Conservation (phyloP, 139 green algal genomes). For the Eudorina sp. region DNA sequence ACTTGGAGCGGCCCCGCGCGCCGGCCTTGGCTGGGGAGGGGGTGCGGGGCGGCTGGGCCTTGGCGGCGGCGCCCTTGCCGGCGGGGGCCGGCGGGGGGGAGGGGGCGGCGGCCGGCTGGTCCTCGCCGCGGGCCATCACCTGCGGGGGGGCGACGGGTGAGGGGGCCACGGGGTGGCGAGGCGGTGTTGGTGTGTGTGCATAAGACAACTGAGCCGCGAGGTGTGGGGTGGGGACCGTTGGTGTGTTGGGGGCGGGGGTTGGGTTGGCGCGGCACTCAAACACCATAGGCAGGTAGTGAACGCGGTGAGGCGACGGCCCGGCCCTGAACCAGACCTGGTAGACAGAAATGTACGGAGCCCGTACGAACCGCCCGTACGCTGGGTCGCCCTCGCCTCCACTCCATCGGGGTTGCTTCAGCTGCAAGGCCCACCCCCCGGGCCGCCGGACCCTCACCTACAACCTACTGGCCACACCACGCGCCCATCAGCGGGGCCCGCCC, state of each 20-base stretch:
- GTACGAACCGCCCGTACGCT: too few species aligned
- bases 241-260: background rate
- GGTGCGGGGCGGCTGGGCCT: background rate
- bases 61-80: background rate
- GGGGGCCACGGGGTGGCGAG: background rate
- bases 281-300: background rate
- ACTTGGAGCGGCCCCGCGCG: constrained; percentile 30
- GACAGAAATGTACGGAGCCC: too few species aligned
- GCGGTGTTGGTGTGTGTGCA: background rate
- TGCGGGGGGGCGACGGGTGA: background rate
- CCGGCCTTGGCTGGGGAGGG: background rate
- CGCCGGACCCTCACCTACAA: too few species aligned
- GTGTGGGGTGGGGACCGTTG: background rate
- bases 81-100: background rate
- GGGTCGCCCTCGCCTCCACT: too few species aligned
- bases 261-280: background rate
- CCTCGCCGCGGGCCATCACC: constrained; percentile 38
- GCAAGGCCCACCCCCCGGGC: too few species aligned
- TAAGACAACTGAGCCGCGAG: background rate
- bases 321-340: too few species aligned
- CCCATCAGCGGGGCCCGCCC: too few species aligned
- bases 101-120: background rate
- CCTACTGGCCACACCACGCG: too few species aligned
- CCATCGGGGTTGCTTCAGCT: too few species aligned
- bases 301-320: background rate